Percentiles rank a stretch among this genome's conserved stretches.
These are phyloP conservation scores for Xylaria polymorpha DNA, from an alignment of 2,329 filamentous ascomycete genomes.

Conservation along the genomic window DNA sequence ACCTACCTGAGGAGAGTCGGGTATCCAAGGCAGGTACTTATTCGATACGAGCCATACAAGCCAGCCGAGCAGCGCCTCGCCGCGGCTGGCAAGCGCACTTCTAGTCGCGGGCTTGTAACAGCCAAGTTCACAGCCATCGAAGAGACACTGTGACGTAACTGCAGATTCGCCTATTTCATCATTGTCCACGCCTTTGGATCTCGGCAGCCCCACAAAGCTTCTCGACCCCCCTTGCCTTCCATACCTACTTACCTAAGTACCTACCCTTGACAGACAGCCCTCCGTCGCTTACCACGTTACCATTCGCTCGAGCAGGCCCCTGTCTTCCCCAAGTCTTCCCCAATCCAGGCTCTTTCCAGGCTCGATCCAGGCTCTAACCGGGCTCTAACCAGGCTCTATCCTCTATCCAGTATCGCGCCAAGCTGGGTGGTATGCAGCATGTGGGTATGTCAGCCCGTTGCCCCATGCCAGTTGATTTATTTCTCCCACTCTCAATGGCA, in stretches of 20 bases:
- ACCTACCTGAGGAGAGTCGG: no score
- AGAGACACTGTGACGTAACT: constrained; percentile 34
- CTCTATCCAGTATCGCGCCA: not conserved
- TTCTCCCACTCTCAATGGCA: not conserved
- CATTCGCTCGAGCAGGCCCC: not conserved
- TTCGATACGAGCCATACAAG: not conserved
- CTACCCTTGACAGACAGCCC: no score
- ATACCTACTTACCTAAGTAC: no score
- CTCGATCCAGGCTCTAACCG: no score
- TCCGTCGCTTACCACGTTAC: constrained; percentile 15
- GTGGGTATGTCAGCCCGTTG: constrained; percentile 2
- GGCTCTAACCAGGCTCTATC: no score
- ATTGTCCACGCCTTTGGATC: constrained; percentile 14
- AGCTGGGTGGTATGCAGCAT: not conserved
- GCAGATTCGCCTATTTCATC: constrained; percentile 33
- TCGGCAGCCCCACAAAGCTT: constrained; percentile 21
- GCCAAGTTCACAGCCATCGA: constrained; percentile 8
- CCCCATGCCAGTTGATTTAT: constrained; percentile 4
- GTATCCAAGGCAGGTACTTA: constrained; percentile 1
- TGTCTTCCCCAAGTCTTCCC: no score
- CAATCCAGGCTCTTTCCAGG: not conserved
- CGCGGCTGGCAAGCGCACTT: constrained; percentile 3
- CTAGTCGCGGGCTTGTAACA: constrained; percentile 1
- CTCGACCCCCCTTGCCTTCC: not conserved
- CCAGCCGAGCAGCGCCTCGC: not conserved